Evolutionary conservation across 2,329 filamentous ascomycete genomes (phyloP).

Genomic region (Apiospora hydei): DNA sequence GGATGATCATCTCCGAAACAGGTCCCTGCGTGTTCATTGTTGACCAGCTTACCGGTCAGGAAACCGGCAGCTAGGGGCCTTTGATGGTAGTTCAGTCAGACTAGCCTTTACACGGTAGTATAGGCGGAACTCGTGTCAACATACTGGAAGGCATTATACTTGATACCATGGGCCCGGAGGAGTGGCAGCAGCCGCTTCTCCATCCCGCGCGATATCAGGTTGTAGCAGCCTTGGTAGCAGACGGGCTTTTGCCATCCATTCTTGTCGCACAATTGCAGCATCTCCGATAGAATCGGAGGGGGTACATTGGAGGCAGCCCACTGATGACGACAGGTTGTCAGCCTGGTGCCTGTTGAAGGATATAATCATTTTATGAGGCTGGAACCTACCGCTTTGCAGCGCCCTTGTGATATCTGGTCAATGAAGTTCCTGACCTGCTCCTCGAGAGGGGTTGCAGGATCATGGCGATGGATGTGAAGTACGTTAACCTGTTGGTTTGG

Average conservation of each 20-base stretch:
- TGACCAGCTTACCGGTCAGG: constrained; percentile 42
- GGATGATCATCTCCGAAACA: constrained; percentile 39
- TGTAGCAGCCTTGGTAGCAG: too few relatives aligned
- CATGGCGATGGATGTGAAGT: too few relatives aligned
- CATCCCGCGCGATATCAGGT: constrained; percentile 43
- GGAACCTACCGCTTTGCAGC: too few relatives aligned
- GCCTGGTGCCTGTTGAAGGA: too few relatives aligned
- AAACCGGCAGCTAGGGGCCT: constrained; percentile 40
- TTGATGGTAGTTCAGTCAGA: constrained; percentile 21
- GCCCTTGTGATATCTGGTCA: too few relatives aligned
- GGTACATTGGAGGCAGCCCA: constrained; percentile 49
- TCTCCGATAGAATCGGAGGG: constrained; percentile 39
- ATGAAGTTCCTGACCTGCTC: too few relatives aligned
- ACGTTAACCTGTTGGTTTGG: too few relatives aligned
- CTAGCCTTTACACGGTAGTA: too few relatives aligned
- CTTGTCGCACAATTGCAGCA: constrained; percentile 42
- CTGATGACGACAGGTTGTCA: constrained; percentile 27
- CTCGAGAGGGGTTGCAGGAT: too few relatives aligned
- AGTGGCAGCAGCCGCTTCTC: constrained; percentile 46
- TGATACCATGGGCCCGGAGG: constrained; percentile 41
- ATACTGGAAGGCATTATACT: constrained; percentile 33
- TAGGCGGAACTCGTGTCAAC: neutral
- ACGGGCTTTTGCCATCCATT: constrained; percentile 45
- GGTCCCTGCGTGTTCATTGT: constrained; percentile 37
- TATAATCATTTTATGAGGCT: too few relatives aligned